Evolutionary conservation across 129 eudicot species (phyloP), one percentile per base, ranked within the genome.

Genomic region (Silybum marianum): DNA sequence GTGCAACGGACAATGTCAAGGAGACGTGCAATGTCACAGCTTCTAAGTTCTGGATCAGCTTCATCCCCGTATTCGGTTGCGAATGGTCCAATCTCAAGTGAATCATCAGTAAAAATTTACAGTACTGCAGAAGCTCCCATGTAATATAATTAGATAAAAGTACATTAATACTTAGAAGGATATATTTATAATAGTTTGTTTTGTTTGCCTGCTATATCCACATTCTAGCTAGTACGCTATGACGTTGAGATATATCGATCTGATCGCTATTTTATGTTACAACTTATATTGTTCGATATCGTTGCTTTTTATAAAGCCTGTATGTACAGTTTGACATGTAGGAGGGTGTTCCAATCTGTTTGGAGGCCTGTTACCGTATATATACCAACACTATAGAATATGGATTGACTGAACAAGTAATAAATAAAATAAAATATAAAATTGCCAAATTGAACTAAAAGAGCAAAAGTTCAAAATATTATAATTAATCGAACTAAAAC

Each of bases 1-100:
- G 72, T 51, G 14, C 86, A 86, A 70, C 62, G 36, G 30, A 68
- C 66, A 62, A 82, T 76, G 81, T 74, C 86, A 3, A 69, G 81
- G 1, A 46, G 76, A 72, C 86, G 89, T 54, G 83, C 78, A 30
- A 80, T 74, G 84, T 78, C 80, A 58, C 89, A 84, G 36, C 69
- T 84, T 67, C 69, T 65, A 72, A 78, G 82, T 69, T 84, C 82
- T 19, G 80, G 88, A 76, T 83, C 54, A 9, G 85, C 86, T 48
- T 63, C 76, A 30, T 79, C 75, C 38, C 30, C 81, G 6, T 32
- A 32, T 32, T 32, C 36, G 36, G 36, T 6, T 6, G 71, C 83
- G 38, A 25, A 69, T 71, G 79, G 40, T 36, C 84, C 82, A 10
- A 25, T n/a, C 58, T 34, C 79, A 2, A 28, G 80, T 66, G 65